These are phyloP conservation scores for Gracilaria caudata DNA, from an alignment of 23 red algal genomes.

Conservation along the genomic window DNA sequence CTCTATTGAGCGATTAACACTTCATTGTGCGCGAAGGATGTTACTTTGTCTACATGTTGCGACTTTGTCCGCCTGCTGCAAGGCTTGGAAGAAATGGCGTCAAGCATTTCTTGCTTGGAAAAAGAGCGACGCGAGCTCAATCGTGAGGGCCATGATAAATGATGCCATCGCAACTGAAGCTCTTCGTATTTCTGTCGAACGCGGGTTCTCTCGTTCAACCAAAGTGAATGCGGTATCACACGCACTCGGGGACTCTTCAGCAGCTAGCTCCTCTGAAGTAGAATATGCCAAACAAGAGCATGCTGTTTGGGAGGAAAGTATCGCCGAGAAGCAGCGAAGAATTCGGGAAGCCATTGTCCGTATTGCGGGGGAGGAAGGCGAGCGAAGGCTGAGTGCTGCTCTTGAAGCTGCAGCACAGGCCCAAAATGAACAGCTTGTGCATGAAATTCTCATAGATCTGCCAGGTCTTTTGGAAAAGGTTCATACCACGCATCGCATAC, in stretches of 20 bases:
- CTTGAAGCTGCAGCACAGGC: slow-evolving; percentile 18
- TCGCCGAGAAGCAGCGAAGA: slow-evolving; percentile 40
- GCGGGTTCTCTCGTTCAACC: slow-evolving; percentile 32
- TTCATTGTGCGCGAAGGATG: slow-evolving; percentile 53
- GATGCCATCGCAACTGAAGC: slow-evolving; percentile 57
- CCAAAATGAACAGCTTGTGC: slow-evolving; percentile 48
- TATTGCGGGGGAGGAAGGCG: slow-evolving; percentile 37
- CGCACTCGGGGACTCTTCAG: slow-evolving; percentile 18
- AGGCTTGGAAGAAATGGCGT: slow-evolving; percentile 50
- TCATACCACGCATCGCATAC: slow-evolving; percentile 12
- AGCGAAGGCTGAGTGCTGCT: slow-evolving; percentile 32
- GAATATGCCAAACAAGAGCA: slow-evolving; percentile 44
- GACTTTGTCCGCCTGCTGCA: slow-evolving; percentile 30
- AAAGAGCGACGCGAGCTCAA: slow-evolving; percentile 25
- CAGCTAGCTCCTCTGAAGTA: slow-evolving; percentile 8
- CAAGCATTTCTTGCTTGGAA: slow-evolving; percentile 54
- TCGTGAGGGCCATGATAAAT: slow-evolving; percentile 51
- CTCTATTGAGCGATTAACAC: slow-evolving; percentile 10
- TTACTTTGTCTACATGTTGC: slow-evolving; percentile 41
- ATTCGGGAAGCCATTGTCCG: slow-evolving; percentile 50
- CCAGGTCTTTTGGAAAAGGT: slow-evolving; percentile 23
- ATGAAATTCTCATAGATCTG: slow-evolving; percentile 54
- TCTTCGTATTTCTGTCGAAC: slow-evolving; percentile 30
- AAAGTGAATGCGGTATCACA: slow-evolving; percentile 14
- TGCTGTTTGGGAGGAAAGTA: slow-evolving; percentile 37